phyloP scores from a whole-genome alignment of 1,139 yeast genomes.

The Kodamaea ohmeri region DNA sequence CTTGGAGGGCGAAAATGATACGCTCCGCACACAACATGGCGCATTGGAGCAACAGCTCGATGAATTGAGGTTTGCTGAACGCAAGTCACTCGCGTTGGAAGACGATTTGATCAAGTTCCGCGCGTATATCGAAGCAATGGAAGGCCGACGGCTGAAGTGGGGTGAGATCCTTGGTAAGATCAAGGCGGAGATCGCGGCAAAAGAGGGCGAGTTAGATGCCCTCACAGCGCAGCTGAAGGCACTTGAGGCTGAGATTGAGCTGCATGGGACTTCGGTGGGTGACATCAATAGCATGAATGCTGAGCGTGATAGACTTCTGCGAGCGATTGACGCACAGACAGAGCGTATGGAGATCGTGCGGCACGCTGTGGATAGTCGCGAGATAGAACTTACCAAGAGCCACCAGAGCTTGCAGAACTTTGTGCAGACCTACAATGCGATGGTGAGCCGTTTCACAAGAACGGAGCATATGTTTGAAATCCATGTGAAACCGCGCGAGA shows the following conservation, averaged over 20 bases:
- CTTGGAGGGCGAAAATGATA: constrained; percentile 43
- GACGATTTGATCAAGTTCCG: constrained; percentile 70
- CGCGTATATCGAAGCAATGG: constrained; percentile 67
- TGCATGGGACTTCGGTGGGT: constrained; percentile 57
- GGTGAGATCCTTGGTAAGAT: constrained; percentile 53
- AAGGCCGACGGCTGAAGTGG: constrained; percentile 66
- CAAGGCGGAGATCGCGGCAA: constrained; percentile 49
- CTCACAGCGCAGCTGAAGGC: constrained; percentile 45
- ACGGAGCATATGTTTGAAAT: constrained; percentile 28
- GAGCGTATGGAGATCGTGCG: constrained; percentile 38
- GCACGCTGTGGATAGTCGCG: constrained; percentile 43
- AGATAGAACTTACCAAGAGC: constrained; percentile 45
- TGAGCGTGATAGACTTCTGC: constrained; percentile 59
- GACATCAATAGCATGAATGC: constrained; percentile 61
- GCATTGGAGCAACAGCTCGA: constrained; percentile 25
- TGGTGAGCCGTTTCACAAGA: constrained; percentile 45
- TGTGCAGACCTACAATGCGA: constrained; percentile 54
- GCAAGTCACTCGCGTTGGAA: constrained; percentile 63
- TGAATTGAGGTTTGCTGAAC: constrained; percentile 46
- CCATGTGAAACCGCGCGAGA: constrained; percentile 18
- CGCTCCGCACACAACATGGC: constrained; percentile 30
- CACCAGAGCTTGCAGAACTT: constrained; percentile 51
- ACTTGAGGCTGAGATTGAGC: constrained; percentile 47
- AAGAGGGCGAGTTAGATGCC: constrained; percentile 42
- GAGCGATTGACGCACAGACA: constrained; percentile 51